A percentile compares a stretch with the other conserved stretches of the same genome.
Evolutionary conservation across 148 eudicot genomes (phyloP).

Genomic region (Amaranthus palmeri): DNA sequence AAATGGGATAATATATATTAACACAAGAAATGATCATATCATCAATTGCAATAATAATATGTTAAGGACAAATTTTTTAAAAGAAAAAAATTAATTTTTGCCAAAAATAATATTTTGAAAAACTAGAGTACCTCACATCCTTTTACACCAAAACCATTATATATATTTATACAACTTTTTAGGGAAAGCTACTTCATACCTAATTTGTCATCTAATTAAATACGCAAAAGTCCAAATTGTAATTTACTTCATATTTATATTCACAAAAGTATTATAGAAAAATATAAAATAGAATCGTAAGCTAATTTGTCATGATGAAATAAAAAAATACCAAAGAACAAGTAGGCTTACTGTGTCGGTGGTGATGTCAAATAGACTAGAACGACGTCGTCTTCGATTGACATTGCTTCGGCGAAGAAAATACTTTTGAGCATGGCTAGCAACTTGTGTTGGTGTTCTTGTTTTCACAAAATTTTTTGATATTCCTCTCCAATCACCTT

Average conservation of each 20-base stretch:
- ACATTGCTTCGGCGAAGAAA: conserved; percentile 66
- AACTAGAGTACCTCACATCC: too few relatives aligned
- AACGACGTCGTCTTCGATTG: conserved; percentile 68
- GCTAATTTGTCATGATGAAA: not conserved
- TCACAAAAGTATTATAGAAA: not conserved
- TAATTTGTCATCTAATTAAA: not conserved
- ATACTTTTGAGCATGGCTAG: conserved; percentile 90
- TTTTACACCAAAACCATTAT: not conserved
- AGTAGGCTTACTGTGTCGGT: conserved; percentile 48
- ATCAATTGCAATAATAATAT: too few relatives aligned
- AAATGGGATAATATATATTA: too few relatives aligned
- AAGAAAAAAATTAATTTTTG: too few relatives aligned
- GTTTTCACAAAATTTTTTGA: conserved; percentile 77
- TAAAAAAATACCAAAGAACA: not conserved
- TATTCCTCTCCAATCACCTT: conserved; percentile 93
- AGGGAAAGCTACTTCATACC: conserved; percentile 10
- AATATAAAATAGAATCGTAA: not conserved
- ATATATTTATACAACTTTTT: not conserved
- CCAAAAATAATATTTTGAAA: too few relatives aligned
- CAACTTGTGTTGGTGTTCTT: conserved; percentile 89
- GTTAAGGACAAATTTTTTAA: too few relatives aligned
- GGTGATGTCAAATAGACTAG: conserved; percentile 86
- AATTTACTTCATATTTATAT: not conserved
- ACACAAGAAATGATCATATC: too few relatives aligned
- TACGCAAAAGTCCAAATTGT: not conserved